Evolutionary conservation across 352 stramenopile species (phyloP), one percentile per base, ranked within the genome.

Genomic region (Globisporangium nagaii): DNA sequence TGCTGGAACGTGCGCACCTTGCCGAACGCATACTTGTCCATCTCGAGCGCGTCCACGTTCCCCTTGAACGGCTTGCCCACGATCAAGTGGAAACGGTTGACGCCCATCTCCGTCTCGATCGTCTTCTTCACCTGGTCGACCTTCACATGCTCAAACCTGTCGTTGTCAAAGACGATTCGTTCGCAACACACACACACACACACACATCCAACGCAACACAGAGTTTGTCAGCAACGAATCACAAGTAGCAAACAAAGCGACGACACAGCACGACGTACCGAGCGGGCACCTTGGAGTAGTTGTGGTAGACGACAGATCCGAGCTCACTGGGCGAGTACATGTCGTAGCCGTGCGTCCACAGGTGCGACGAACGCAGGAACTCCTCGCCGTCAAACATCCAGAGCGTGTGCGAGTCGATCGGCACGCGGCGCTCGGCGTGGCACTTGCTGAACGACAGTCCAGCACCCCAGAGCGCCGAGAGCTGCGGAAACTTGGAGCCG

Each of bases 381-480:
- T 88, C 77, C 54, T 88, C 77, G 7, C 77, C 77, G 36, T 88
- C 77, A 43, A 86, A 88, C 71, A 88, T 82, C 77, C 77, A 88
- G 27, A 90, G 66, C 49, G 79, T 91, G 53, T 93, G 83, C 44
- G 80, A 83, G 46, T 93, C 83, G 34, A 93, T 72, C 2, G 58
- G 73, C 47, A 87, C 80, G 13, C 79, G 79, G 19, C 69, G 75
- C 65, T 93, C 83, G 10, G 83, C 81, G 54, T 93, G 83, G 55
- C 83, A 93, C 65, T 93, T 93, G 69, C 71, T 81, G 48, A 90
- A 93, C n/a, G 76, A 90, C 7, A 93, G 60, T 17, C 83, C 83
- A 22, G 79, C 83, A 22, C 83, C 80, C 83, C 83, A 93, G 8
- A 93, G 62, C 30, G 80, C 79, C 30, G 66, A 68, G 24, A 94